These are phyloP conservation scores for Fusarium sulawesiense DNA, from an alignment of 2,329 filamentous ascomycete genomes.

Conservation along the genomic window DNA sequence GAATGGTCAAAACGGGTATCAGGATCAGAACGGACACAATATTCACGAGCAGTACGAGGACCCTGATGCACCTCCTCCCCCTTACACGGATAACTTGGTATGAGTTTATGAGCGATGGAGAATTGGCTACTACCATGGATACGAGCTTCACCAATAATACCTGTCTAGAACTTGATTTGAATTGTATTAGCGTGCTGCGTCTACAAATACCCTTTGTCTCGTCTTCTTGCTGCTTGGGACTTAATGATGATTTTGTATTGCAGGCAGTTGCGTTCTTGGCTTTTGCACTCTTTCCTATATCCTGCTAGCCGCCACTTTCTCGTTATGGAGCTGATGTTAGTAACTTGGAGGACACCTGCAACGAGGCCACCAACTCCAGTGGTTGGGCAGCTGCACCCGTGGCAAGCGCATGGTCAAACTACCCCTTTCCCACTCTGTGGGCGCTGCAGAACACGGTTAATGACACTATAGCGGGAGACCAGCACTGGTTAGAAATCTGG, in stretches of 20 bases:
- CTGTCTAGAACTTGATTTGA: neutral
- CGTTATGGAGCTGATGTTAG: too few relatives aligned
- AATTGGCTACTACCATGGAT: neutral
- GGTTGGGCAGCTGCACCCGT: neutral
- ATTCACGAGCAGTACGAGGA: conserved; percentile 27
- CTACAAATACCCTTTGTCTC: neutral
- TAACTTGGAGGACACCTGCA: neutral
- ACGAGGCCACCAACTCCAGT: neutral
- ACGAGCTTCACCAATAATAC: neutral
- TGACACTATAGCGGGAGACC: neutral
- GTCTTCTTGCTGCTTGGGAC: too few relatives aligned
- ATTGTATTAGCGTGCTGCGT: too few relatives aligned
- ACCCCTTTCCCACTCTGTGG: neutral
- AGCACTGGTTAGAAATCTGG: neutral
- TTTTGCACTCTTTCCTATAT: too few relatives aligned
- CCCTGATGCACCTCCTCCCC: conserved; percentile 43
- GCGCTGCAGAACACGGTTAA: neutral
- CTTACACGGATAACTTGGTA: conserved; percentile 47
- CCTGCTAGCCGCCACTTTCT: too few relatives aligned
- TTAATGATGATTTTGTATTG: neutral
- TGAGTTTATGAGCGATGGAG: conserved; percentile 11
- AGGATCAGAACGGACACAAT: conserved; percentile 7
- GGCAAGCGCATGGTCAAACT: neutral
- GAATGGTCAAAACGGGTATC: conserved; percentile 6
- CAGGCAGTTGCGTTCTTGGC: neutral